These are phyloP conservation scores for Polytrichum commune DNA, from an alignment of 225 moss, liverwort and hornwort species.

Conservation along the genomic window DNA sequence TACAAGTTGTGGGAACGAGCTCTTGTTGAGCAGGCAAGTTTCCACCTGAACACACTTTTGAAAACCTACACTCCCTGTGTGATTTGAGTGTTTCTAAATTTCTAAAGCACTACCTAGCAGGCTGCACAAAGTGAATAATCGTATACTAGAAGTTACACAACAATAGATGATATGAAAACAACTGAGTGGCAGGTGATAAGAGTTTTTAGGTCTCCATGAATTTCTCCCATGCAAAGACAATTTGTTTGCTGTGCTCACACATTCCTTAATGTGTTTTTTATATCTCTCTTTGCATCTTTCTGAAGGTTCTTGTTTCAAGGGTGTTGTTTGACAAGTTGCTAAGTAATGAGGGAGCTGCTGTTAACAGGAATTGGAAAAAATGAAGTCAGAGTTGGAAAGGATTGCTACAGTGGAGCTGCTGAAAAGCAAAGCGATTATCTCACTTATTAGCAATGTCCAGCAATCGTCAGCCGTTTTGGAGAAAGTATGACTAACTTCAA, in stretches of 20 bases:
- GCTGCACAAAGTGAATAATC: too few species aligned
- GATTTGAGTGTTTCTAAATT: too few species aligned
- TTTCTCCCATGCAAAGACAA: too few species aligned
- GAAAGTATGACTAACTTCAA: slow-evolving; percentile 37
- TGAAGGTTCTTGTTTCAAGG: too few species aligned
- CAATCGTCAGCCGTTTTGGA: slow-evolving; percentile 87
- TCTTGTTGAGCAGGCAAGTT: slow-evolving; percentile 72
- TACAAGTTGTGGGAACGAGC: slow-evolving; percentile 94
- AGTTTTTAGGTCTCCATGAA: too few species aligned
- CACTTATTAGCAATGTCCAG: slow-evolving; percentile 88
- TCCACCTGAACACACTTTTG: not conserved
- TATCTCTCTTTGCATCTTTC: too few species aligned
- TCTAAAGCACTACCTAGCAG: too few species aligned
- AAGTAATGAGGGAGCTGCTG: slow-evolving; percentile 17
- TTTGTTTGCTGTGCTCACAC: too few species aligned
- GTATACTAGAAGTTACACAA: too few species aligned
- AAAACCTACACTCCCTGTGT: not conserved
- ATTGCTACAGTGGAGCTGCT: slow-evolving; percentile 80
- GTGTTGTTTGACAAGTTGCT: slow-evolving; percentile 3
- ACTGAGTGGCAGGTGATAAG: too few species aligned
- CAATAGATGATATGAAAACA: too few species aligned
- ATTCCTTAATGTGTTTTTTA: too few species aligned
- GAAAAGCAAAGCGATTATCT: slow-evolving; percentile 79
- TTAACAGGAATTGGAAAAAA: slow-evolving; percentile 77
- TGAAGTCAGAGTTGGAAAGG: slow-evolving; percentile 70